Base-by-base conservation (phyloP, 179 eudicot species). In the Patellifolia procumbens region DNA sequence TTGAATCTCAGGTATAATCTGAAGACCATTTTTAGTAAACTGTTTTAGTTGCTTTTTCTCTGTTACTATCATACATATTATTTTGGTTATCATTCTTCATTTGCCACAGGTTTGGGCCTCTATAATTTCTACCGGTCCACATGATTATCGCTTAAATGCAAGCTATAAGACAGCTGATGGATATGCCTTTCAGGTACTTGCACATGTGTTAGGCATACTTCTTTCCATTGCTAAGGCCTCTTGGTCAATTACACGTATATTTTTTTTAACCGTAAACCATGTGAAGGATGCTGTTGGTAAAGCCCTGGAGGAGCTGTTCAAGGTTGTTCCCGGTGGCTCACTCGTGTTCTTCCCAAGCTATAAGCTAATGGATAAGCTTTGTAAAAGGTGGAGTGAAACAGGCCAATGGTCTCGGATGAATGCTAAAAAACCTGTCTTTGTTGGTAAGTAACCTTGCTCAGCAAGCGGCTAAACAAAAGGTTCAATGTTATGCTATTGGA, bases 321-420 rank as follows among this genome's bases (percentile, higher is more conserved):
- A 81, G 76, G 83, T 88, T 81, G 94, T 95, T 80, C 99, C 98
- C 53, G 97, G 93, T 73, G 99, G 99, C 67, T 85, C 96, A 78
- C 90, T 95, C 34, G 94, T 93, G 70, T 95, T 95, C 84, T 95
- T 95, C 68, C 99, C 99, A 56, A 95, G 99, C 83, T 95, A 95
- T 84, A 95, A 93, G 90, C 85, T 95, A 73, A 88, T 95, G 93
- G 99, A 95, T 34, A 95, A 95, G 81, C 83, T 95, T 62, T 84
- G 92, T 85, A 88, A 73, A 69, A 92, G 98, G 66, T 95, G 99
- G 99, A 80, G 61, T 46, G 88, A 93, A 88, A 95, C 97, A 22
- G 99, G 98, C 70, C 99, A 91, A 85, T 95, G 99, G 99, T 86
- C 93, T 78, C 86, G 85, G 34, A 65, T 95, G 69, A 91, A 87